Evolutionary conservation across 2,329 filamentous ascomycete genomes (phyloP).

Genomic region (Epicoccum nigrum): DNA sequence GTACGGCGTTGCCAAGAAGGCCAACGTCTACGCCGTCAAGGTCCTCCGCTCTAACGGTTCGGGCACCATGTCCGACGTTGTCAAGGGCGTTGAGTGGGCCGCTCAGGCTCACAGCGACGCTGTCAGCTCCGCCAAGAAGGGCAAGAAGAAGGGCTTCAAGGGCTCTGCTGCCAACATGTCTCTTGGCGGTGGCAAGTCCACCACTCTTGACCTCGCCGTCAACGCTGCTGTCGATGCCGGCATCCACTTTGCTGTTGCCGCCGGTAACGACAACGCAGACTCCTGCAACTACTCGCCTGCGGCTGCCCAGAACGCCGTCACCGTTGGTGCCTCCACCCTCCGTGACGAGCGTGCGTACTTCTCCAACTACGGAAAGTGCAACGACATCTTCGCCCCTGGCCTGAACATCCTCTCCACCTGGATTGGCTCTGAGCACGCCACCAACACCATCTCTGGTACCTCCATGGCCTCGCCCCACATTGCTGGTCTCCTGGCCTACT

Average conservation of each 20-base stretch:
- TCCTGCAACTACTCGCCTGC: slow-evolving; percentile 74
- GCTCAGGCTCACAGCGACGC: slow-evolving; percentile 79
- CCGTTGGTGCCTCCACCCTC: slow-evolving; percentile 92
- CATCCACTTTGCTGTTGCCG: slow-evolving; percentile 96
- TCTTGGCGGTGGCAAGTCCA: slow-evolving; percentile 95
- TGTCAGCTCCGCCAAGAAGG: slow-evolving; percentile 78
- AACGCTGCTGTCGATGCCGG: slow-evolving; percentile 91
- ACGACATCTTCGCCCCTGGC: slow-evolving; percentile 97
- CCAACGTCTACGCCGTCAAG: slow-evolving; percentile 95
- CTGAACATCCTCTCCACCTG: slow-evolving; percentile 97
- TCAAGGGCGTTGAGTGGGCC: slow-evolving; percentile 97
- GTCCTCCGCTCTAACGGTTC: slow-evolving; percentile 97
- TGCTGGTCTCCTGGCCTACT: slow-evolving; percentile 93
- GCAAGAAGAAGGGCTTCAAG: slow-evolving; percentile 97
- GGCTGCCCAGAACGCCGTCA: slow-evolving; percentile 87
- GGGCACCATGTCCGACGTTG: slow-evolving; percentile 97
- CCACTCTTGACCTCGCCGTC: slow-evolving; percentile 86
- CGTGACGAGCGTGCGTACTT: slow-evolving; percentile 98
- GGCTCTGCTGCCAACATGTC: slow-evolving; percentile 99
- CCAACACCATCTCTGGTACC: slow-evolving; percentile 92
- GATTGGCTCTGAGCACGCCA: slow-evolving; percentile 94
- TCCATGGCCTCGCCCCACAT: slow-evolving; percentile 74
- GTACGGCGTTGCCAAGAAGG: slow-evolving; percentile 99
- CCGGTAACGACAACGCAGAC: slow-evolving; percentile 68
- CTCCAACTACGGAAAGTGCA: slow-evolving; percentile 99